Base-by-base conservation (phyloP, 1,284 basidiomycete genomes). In the Ceratobasidium sp. region DNA sequence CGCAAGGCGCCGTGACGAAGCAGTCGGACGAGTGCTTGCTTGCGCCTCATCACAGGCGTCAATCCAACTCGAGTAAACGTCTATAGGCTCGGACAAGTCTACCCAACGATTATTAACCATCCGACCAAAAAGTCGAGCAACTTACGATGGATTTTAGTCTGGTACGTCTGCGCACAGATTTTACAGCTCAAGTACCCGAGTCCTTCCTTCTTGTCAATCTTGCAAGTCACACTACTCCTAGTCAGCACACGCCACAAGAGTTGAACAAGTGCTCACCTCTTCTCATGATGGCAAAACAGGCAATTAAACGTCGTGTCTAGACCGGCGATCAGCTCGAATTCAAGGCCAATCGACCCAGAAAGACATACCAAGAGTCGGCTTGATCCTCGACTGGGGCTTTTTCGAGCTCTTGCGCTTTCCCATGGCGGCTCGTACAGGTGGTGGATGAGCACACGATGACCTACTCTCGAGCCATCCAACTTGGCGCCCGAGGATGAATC, bases 61-160 rank as follows among this genome's bases (percentile, higher is more conserved):
- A 73, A 94, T 93, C 93, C 93, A 95, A 76, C 93, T 90, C 10
- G 92, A 92, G 77, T 94, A 95, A 31, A 95, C 91, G 77, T 95
- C 93, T 71, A 95, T 89, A 4, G 93, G 87, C 74, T 94, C 93
- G 0, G 91, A 93, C 55, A 95, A 82, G 76, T 94, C 92, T 89
- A 20, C 74, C 73, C 50, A 76, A 77, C 47, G 75, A 76, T 22
- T 12, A 45, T 74, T 71, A 62, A 73, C 42, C 40, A 27, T 73
- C 74, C 56, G 52, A 47, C 29, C 22, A 35, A 43, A 25, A 15
- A 38, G 25, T 31, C 1, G n/a, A 25, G 31, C n/a, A n/a, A 84
- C 92, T 77, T 76, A 93, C 92, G 90, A 74, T 92, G 91, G 67
- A 89, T 88, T 84, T 90, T 91, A 78, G 89, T 89, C 76, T 93